phyloP scores from a whole-genome alignment of 768 basidiomycete species.

The Trametes cingulata region DNA sequence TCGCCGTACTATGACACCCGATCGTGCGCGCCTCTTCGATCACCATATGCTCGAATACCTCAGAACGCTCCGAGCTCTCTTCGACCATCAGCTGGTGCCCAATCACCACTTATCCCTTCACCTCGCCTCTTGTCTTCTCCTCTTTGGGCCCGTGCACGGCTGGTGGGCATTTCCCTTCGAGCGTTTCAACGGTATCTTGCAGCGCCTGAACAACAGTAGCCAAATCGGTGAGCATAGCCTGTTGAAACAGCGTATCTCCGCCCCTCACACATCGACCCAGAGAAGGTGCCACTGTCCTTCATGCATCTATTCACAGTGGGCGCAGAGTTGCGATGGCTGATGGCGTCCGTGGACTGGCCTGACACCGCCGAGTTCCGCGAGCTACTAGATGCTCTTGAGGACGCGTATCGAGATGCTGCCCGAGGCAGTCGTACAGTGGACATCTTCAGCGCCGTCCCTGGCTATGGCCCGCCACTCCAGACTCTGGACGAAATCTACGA shows the following conservation, averaged over 20 bases:
- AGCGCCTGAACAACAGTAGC: slow-evolving; percentile 28
- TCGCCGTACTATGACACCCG: background rate
- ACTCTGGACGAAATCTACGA: background rate
- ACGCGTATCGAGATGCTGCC: background rate
- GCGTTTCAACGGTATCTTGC: slow-evolving; percentile 31
- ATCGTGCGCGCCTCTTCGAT: slow-evolving; percentile 8
- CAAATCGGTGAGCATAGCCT: background rate
- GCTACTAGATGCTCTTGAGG: background rate
- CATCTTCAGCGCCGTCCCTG: background rate
- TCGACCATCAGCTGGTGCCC: slow-evolving; percentile 30
- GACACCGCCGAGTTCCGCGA: background rate
- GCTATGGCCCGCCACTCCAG: background rate
- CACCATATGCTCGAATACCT: slow-evolving; percentile 25
- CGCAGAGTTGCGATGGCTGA: background rate
- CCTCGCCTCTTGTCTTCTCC: slow-evolving; percentile 26
- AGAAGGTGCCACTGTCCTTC: background rate
- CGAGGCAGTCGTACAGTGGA: background rate
- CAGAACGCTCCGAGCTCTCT: slow-evolving; percentile 21
- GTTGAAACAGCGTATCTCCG: background rate
- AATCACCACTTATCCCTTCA: slow-evolving; percentile 37
- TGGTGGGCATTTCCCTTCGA: slow-evolving; percentile 33
- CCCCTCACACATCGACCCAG: too few relatives aligned
- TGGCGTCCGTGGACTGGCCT: background rate
- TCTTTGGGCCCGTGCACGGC: slow-evolving; percentile 33
- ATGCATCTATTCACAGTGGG: background rate